Base-by-base conservation (phyloP, 2,329 filamentous ascomycete species). In the Colletotrichum higginsianum region DNA sequence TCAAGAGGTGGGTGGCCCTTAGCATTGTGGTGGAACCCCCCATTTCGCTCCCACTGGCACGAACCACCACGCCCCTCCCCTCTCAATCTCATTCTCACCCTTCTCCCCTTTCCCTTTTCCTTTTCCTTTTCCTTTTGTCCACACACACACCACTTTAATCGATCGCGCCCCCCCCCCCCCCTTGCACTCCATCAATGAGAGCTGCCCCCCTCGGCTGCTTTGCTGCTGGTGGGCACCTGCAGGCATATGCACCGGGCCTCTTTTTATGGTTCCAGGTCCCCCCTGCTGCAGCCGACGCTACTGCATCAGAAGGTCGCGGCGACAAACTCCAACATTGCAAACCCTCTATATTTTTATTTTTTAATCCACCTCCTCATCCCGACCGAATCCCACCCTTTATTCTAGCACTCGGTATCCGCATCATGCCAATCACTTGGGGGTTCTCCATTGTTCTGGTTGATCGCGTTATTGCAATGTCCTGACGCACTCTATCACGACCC, bases 231-330 rank as follows among this genome's bases (percentile, higher is more conserved):
- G 50, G 30, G 42, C 35, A 50, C 53, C 49, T 72, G 58, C 69
- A 67, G 58, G 53, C 63, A 58, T 71, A 66, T 71, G 69, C 69
- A 68, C 60, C 47, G 52, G 65, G 69, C 65, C 69, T 71, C 69
- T 71, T 71, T 71, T 71, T 64, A 71, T 69, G 65, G 65, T 71
- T 64, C 53, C 58, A 71, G 53, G 52, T 7, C 13, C 58, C 58
- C 69, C 69, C 58, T 68, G 69, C 53, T 64, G 65, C 65, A 63
- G 53, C 65, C 60, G 58, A 60, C 69, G 65, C 69, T 68, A 71
- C 69, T 71, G 69, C 58, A 71, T 53, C 47, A 63, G 58, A 63
- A 68, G 40, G 46, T 49, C 58, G 68, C 58, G 50, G 57, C 64
- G 65, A 68, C 55, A 69, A 67, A 71, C 67, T 71, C 40, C 61